These are phyloP conservation scores for Eucalyptus polybractea DNA, from an alignment of 345 rosid genomes.

Conservation along the genomic window DNA sequence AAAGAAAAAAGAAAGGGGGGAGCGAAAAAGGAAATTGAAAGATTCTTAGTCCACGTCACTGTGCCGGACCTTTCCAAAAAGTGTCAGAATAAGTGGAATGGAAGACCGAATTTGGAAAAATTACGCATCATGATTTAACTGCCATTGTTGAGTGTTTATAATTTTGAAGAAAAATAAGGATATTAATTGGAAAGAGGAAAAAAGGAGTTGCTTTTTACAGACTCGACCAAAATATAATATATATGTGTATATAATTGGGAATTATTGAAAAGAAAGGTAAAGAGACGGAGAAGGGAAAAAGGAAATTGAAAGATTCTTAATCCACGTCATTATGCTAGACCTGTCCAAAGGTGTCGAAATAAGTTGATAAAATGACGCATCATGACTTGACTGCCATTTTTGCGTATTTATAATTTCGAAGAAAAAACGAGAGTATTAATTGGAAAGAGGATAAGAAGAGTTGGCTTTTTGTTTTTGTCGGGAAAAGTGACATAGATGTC, in stretches of 20 bases:
- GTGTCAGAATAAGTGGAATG: not conserved
- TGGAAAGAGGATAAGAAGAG: not conserved
- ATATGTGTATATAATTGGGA: not conserved
- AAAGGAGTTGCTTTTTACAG: too few relatives aligned
- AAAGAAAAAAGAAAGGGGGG: not conserved
- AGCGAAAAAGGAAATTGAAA: not conserved
- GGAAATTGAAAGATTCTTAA: not conserved
- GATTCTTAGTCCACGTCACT: not conserved
- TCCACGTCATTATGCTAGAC: not conserved
- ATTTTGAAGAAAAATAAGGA: not conserved
- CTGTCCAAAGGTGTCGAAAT: not conserved
- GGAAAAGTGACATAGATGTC: rapidly evolving
- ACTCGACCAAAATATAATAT: not conserved
- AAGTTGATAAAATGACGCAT: not conserved
- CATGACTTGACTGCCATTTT: rapidly evolving
- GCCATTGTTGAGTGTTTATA: not conserved
- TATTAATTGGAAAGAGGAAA: not conserved
- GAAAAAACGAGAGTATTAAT: not conserved
- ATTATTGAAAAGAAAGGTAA: not conserved
- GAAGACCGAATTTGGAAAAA: not conserved
- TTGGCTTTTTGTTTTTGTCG: not conserved
- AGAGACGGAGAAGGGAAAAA: not conserved
- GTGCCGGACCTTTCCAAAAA: not conserved
- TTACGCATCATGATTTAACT: not conserved
- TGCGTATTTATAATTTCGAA: not conserved